Base-by-base conservation (phyloP, 2,329 filamentous ascomycete species). In the Arthrinium puccinioides region DNA sequence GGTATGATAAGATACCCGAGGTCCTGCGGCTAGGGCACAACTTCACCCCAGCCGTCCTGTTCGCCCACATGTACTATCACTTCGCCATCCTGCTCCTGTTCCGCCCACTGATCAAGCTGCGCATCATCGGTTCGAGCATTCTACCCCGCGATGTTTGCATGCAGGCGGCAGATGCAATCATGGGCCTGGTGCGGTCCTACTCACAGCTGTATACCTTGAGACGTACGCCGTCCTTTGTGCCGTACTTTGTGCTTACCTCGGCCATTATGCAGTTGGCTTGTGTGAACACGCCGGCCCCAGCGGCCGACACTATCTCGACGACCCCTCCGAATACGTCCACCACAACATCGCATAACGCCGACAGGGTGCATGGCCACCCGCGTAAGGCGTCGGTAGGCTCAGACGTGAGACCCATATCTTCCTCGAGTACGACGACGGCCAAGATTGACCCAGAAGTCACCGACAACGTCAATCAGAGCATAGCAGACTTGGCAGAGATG, bases 41-140 rank as follows among this genome's bases (percentile, higher is more conserved):
- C 46, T 84, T 84, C 36, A 82, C 82, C 4, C 82, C 84, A 9
- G 79, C 84, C 31, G 81, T 87, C 24, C 61, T 88, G 15, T 81
- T 84, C 43, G 72, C 83, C 25, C 83, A 87, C 54, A 81, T 84
- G 79, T 78, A 84, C 44, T 83, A 84, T 51, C 74, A 84, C 50
- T 81, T 79, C 43, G 73, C 77, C 21, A 80, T 82, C n/a, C 57
- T 84, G 0, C 71, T 86, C n/a, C 70, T 88, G 2, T 87, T 87
- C 53, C 71, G 84, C 6, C 84, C 84, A 0, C 67, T 87, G 25
- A 79, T 86, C 51, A 84, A 76, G 44, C 52, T 79, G 7, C 64
- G 66, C 9, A 76, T 84, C 48, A 70, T 82, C 32, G 74, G 76
- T 8, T 83, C 79, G 7, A 71, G 73, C 36, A 64, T 85, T 3